Evolutionary conservation across 441 rosid species (phyloP).

Genomic region (Gossypium gossypioides): DNA sequence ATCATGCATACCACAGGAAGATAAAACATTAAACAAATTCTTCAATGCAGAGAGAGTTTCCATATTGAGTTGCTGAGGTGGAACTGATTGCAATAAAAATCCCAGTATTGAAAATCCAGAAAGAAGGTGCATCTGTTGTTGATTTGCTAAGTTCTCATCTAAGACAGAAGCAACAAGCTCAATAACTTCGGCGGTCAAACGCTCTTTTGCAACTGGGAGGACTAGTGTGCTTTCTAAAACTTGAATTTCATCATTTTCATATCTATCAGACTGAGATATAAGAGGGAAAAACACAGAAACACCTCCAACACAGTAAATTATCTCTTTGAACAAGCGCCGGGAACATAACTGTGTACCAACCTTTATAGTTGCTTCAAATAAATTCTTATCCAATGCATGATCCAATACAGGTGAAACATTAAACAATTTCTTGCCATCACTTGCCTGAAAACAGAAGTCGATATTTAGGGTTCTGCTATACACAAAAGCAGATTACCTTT

Average conservation of each 20-base stretch:
- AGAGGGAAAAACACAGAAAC: constrained; percentile 95
- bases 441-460: constrained; percentile 62
- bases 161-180: constrained; percentile 93
- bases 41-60: constrained; percentile 92
- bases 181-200: constrained; percentile 85
- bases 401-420: constrained; percentile 74
- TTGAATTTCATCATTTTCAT: constrained; percentile 53
- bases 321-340: constrained; percentile 86
- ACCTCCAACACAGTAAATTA: constrained; percentile 96
- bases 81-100: constrained; percentile 85
- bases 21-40: constrained; percentile 65
- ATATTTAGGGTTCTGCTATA: constrained; percentile 4
- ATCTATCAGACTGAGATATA: constrained; percentile 76
- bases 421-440: constrained; percentile 74
- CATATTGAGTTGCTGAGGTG: constrained; percentile 81
- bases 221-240: constrained; percentile 42
- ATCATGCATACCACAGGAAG: constrained; percentile 59
- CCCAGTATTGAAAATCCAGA: constrained; percentile 91
- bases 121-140: constrained; percentile 94
- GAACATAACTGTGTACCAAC: constrained; percentile 88
- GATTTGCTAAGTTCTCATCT: constrained; percentile 90
- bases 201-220: constrained; percentile 65
- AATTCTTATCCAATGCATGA: constrained; percentile 51
- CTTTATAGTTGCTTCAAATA: constrained; percentile 75
- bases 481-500: neutral